Conservation (phyloP, 2,329 filamentous ascomycete genomes). For the Raffaelea arxii region DNA sequence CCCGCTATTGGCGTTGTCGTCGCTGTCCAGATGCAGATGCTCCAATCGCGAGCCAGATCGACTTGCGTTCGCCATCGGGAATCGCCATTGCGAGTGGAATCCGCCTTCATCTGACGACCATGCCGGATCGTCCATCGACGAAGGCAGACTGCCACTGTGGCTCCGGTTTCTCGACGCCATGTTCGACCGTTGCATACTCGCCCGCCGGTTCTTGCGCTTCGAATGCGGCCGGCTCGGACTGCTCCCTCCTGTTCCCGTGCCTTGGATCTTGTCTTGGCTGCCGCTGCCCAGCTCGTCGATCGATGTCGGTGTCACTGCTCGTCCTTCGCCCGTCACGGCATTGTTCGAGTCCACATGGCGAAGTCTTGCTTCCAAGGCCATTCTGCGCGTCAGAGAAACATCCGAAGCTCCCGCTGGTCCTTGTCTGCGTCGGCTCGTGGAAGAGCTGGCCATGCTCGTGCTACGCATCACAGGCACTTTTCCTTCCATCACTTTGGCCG, state of each 20-base stretch:
- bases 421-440: constrained; percentile 23
- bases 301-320: constrained; percentile 1
- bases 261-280: constrained; percentile 13
- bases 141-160: constrained; percentile 11
- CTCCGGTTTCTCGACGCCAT: constrained; percentile 2
- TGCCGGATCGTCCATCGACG: constrained; percentile 11
- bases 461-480: constrained; percentile 62
- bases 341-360: constrained; percentile 8
- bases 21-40: too few relatives aligned
- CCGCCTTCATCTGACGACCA: constrained; percentile 21
- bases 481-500: constrained; percentile 82
- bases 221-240: not conserved
- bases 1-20: too few relatives aligned
- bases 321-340: not conserved
- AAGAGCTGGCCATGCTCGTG: constrained; percentile 44
- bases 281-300: constrained; percentile 14
- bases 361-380: constrained; percentile 9
- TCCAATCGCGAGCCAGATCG: too few relatives aligned
- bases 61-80: too few relatives aligned
- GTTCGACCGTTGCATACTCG: not conserved
- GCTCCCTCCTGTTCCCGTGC: constrained; percentile 11
- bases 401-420: constrained; percentile 6
- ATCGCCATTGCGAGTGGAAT: constrained; percentile 12
- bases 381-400: constrained; percentile 7
- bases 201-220: constrained; percentile 4